Evolutionary conservation across 805 yeast genomes (phyloP).

Genomic region (Zygosaccharomyces siamensis): DNA sequence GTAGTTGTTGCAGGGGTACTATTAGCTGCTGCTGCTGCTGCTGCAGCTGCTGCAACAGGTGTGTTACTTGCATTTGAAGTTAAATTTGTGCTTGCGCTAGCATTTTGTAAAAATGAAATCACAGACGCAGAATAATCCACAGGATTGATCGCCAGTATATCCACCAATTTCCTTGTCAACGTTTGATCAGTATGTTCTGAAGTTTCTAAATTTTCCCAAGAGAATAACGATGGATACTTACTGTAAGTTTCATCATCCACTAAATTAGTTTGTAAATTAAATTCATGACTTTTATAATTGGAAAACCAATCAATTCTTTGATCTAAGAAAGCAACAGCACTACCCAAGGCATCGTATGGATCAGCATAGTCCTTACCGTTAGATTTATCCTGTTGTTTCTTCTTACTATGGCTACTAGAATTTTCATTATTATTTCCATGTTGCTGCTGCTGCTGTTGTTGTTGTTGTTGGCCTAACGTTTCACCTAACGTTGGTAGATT

Average conservation of each 20-base stretch:
- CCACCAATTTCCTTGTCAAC: constrained; percentile 34
- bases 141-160: constrained; percentile 36
- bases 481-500: constrained; percentile 31
- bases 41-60: constrained; percentile 11
- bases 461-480: constrained; percentile 16
- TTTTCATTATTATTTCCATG: constrained; percentile 16
- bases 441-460: constrained; percentile 26
- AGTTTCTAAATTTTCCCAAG: constrained; percentile 39
- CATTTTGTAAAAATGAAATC: constrained; percentile 28
- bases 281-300: constrained; percentile 35
- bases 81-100: constrained; percentile 29
- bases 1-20: constrained; percentile 10
- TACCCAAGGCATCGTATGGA: constrained; percentile 42
- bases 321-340: constrained; percentile 46
- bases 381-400: constrained; percentile 34
- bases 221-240: constrained; percentile 45
- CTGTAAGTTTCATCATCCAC: constrained; percentile 29
- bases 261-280: constrained; percentile 37
- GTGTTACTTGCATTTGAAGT: constrained; percentile 19
- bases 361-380: constrained; percentile 40
- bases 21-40: constrained; percentile 29
- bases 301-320: constrained; percentile 42
- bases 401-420: constrained; percentile 21
- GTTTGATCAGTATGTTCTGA: constrained; percentile 34
- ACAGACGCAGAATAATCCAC: constrained; percentile 32